Evolutionary conservation across 345 rosid species (phyloP).

Genomic region (Lumnitzera littorea): DNA sequence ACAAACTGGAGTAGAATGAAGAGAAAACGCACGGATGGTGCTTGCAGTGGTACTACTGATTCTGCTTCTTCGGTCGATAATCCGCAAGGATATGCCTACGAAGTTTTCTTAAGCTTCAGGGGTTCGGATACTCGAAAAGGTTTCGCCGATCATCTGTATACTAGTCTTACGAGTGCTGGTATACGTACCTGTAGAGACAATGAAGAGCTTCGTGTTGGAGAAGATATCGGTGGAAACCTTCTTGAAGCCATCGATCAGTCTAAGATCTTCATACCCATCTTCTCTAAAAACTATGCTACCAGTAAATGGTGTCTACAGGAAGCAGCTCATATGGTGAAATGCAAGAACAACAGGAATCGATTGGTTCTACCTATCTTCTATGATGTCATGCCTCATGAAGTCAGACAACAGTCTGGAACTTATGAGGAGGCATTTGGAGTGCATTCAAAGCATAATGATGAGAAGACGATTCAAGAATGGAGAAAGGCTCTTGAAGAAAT

Average conservation of each 20-base stretch:
- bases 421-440: not conserved
- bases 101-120: not conserved
- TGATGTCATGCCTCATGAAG: not conserved
- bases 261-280: slow-evolving; percentile 5
- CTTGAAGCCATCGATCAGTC: not conserved
- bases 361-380: slow-evolving; percentile 1
- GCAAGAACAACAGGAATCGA: not conserved
- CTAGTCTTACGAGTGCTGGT: not conserved
- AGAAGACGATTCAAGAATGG: not conserved
- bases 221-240: not conserved
- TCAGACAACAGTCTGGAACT: not conserved
- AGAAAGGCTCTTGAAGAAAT: too few relatives aligned
- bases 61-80: not conserved
- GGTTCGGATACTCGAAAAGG: not conserved
- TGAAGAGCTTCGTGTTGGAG: slow-evolving; percentile 1
- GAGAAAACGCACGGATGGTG: too few relatives aligned
- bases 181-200: not conserved
- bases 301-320: slow-evolving; percentile 4
- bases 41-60: too few relatives aligned
- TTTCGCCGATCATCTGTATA: not conserved
- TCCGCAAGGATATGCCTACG: too few relatives aligned
- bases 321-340: not conserved
- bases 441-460: not conserved
- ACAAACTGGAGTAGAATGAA: too few relatives aligned
- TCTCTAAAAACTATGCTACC: not conserved